A percentile compares a stretch with the other conserved stretches of the same genome.
phyloP scores from a whole-genome alignment of 352 stramenopile genomes.

The Phytophthora capsici region DNA sequence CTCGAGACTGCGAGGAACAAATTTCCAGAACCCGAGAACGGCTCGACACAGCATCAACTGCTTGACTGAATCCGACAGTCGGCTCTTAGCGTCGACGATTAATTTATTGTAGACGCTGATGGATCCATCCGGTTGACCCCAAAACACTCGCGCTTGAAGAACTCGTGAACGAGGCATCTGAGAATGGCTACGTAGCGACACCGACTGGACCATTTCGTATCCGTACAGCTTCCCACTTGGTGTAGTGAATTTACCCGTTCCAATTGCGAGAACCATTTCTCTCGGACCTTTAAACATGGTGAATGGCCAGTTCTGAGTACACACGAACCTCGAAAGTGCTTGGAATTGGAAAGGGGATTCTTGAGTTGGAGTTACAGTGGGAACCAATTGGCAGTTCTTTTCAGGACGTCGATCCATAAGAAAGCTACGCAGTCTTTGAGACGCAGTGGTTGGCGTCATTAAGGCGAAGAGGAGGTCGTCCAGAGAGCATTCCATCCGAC shows the following conservation, averaged over 20 bases:
- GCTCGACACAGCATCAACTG: constrained; percentile 23
- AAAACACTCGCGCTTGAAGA: constrained; percentile 30
- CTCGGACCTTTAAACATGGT: constrained; percentile 28
- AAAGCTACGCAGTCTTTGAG: constrained; percentile 23
- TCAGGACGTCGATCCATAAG: constrained; percentile 33
- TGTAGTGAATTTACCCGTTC: constrained; percentile 19
- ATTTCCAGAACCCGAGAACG: constrained; percentile 28
- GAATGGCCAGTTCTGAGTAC: constrained; percentile 32
- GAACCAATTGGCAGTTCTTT: constrained; percentile 24
- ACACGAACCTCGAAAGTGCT: constrained; percentile 27
- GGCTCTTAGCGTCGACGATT: constrained; percentile 30
- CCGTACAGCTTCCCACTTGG: constrained; percentile 21
- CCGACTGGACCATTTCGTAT: constrained; percentile 34
- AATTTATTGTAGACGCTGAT: constrained; percentile 33
- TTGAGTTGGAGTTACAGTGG: constrained; percentile 20
- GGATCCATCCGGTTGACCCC: constrained; percentile 18
- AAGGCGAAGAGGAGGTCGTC: constrained; percentile 34
- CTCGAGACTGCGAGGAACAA: constrained; percentile 27
- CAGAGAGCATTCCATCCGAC: constrained; percentile 31
- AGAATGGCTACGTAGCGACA: constrained; percentile 11
- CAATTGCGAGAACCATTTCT: constrained; percentile 29
- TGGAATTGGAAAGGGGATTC: constrained; percentile 27
- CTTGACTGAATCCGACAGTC: constrained; percentile 24
- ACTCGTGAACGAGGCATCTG: constrained; percentile 16
- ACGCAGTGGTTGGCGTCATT: constrained; percentile 19